Percentiles rank a stretch among this genome's conserved stretches.
These are phyloP conservation scores for Metahyphopichia silvanorum DNA, from an alignment of 805 yeast species.

Conservation along the genomic window DNA sequence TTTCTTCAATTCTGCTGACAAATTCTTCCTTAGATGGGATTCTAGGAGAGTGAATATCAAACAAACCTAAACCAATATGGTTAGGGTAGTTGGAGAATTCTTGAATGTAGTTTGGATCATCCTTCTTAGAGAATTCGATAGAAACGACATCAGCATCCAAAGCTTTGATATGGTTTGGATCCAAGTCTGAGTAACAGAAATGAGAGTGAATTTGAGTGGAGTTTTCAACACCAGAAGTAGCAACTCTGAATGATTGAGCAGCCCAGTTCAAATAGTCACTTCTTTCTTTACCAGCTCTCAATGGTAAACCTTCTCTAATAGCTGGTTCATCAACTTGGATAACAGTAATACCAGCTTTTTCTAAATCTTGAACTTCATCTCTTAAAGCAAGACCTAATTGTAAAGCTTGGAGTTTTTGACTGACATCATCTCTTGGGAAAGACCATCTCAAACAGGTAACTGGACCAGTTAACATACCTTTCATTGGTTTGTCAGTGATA, in stretches of 20 bases:
- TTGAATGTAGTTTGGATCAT: conserved; percentile 95
- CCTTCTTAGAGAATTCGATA: conserved; percentile 99
- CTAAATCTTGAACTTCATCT: conserved; percentile 98
- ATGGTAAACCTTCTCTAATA: conserved; percentile 99
- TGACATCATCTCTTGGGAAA: conserved; percentile 98
- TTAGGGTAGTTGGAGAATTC: conserved; percentile 98
- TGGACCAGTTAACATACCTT: conserved; percentile 99
- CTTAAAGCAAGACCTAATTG: conserved; percentile 97
- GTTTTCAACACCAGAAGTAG: conserved; percentile 96
- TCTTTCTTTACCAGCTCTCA: conserved; percentile 97
- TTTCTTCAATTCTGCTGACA: conserved; percentile 87
- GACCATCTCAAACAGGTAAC: conserved; percentile 99
- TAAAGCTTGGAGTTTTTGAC: conserved; percentile 89
- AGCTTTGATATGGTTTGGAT: conserved; percentile 99
- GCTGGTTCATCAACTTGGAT: conserved; percentile 99
- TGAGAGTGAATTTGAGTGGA: conserved; percentile 98
- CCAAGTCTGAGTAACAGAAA: conserved; percentile 99
- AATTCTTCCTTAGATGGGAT: conserved; percentile 97
- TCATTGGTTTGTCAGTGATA: conserved; percentile 90
- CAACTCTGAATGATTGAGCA: conserved; percentile 98
- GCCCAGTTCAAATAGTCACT: conserved; percentile 97
- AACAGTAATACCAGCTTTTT: conserved; percentile 96
- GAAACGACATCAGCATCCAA: conserved; percentile 99
- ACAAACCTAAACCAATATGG: conserved; percentile 99
- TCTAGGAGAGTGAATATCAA: conserved; percentile 99